A percentile compares a stretch with the other conserved stretches of the same genome.
These are phyloP conservation scores for Tagetes erecta DNA, from an alignment of 129 eudicot species.

Conservation along the genomic window DNA sequence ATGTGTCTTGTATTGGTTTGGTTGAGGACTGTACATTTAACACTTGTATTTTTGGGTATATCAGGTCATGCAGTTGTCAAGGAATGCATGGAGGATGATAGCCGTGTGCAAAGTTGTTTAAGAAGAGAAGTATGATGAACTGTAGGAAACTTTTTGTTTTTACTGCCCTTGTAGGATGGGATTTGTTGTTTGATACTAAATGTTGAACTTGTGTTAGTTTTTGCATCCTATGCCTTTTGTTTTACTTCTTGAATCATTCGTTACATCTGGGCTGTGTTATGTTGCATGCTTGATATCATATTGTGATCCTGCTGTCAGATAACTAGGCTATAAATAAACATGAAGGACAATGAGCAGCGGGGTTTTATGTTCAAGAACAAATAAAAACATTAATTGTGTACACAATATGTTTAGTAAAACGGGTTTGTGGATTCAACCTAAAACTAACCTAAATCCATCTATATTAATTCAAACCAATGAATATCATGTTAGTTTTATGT, in stretches of 20 bases:
- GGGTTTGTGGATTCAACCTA: no score
- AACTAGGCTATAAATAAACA: no score
- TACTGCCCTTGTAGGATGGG: constrained; percentile 23
- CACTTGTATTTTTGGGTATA: not conserved
- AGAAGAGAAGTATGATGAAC: constrained; percentile 22
- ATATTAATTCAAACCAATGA: no score
- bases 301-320: no score
- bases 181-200: constrained; percentile 14
- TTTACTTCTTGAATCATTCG: constrained; percentile 7
- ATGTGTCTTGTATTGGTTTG: constrained; percentile 3
- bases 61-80: constrained; percentile 28
- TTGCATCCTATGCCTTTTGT: not conserved
- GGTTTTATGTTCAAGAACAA: no score
- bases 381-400: no score
- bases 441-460: no score
- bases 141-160: constrained; percentile 33
- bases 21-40: constrained; percentile 18
- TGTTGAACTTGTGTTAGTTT: constrained; percentile 25
- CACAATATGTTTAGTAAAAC: no score
- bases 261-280: not conserved
- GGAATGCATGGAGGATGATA: constrained; percentile 23
- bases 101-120: constrained; percentile 18
- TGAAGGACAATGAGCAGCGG: no score
- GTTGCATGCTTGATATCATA: no score
- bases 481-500: no score